phyloP scores from a whole-genome alignment of 331 rosid species.

The Prunus yedoensis region DNA sequence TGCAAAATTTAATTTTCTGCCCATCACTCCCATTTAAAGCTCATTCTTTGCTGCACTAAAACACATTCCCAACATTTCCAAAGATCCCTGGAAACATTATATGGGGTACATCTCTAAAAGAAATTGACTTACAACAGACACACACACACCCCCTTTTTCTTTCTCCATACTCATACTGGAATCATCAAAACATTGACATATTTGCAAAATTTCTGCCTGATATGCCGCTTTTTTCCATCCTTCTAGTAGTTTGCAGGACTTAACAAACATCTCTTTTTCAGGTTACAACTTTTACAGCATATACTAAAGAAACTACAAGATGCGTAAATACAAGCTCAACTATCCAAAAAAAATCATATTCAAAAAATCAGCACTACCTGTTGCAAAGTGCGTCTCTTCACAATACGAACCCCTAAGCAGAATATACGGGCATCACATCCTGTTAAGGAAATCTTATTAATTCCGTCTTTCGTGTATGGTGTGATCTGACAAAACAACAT shows the following conservation, averaged over 20 bases:
- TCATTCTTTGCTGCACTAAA: no score
- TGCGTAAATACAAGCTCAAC: not conserved
- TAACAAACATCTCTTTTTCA: not conserved
- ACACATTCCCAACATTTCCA: no score
- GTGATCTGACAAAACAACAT: constrained; percentile 70
- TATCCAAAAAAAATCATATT: not conserved
- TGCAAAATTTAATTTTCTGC: not conserved
- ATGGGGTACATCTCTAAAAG: not conserved
- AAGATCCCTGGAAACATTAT: no score
- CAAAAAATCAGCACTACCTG: constrained; percentile 54
- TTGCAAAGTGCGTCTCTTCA: constrained; percentile 67
- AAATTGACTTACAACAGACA: not conserved
- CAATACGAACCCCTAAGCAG: constrained; percentile 93
- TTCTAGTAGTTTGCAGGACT: no score
- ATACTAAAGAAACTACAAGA: not conserved
- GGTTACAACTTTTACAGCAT: not conserved
- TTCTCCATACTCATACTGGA: not conserved
- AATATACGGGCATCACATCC: constrained; percentile 85
- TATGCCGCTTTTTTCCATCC: no score
- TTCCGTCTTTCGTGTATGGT: constrained; percentile 68
- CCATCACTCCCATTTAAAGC: not conserved
- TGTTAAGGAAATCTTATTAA: constrained; percentile 79
- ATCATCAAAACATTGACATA: not conserved
- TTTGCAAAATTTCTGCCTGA: not conserved
- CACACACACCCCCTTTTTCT: not conserved